phyloP scores from a whole-genome alignment of 371 early-diverging fungal species.

The Modicella reniformis region DNA sequence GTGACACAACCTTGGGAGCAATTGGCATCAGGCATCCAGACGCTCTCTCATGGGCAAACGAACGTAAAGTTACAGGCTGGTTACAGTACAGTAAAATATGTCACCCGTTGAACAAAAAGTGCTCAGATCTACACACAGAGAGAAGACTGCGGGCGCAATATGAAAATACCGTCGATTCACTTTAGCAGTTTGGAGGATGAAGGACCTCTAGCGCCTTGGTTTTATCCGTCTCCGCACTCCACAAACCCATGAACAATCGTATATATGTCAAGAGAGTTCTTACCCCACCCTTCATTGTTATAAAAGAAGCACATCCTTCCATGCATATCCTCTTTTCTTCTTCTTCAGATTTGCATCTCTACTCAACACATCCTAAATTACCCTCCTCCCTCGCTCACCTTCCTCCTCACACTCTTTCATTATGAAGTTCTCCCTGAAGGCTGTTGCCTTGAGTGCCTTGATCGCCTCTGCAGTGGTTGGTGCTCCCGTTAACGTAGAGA shows the following conservation, averaged over 20 bases:
- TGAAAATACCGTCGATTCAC: not conserved
- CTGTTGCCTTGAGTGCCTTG: constrained; percentile 29
- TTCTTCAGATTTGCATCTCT: constrained; percentile 27
- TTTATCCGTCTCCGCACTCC: not conserved
- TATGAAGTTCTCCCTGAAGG: constrained; percentile 50
- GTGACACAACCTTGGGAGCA: not conserved
- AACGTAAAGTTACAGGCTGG: too few relatives aligned
- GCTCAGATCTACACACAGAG: not conserved
- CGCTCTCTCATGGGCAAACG: too few relatives aligned
- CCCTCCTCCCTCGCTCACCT: not conserved
- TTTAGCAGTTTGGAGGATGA: constrained; percentile 1
- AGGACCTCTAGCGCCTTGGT: not conserved
- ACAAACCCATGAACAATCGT: not conserved
- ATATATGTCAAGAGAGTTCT: constrained; percentile 25
- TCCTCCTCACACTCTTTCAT: not conserved
- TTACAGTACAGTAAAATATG: too few relatives aligned
- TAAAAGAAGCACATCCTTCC: not conserved
- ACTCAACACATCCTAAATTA: not conserved
- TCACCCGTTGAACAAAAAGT: too few relatives aligned
- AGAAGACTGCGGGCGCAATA: not conserved
- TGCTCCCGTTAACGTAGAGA: constrained; percentile 34
- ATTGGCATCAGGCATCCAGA: not conserved
- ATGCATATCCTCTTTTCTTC: constrained; percentile 6
- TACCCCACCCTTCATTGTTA: constrained; percentile 9
- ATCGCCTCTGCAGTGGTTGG: constrained; percentile 26